Evolutionary conservation across 2,329 filamentous ascomycete genomes (phyloP).

Genomic region (Cadophora malorum): DNA sequence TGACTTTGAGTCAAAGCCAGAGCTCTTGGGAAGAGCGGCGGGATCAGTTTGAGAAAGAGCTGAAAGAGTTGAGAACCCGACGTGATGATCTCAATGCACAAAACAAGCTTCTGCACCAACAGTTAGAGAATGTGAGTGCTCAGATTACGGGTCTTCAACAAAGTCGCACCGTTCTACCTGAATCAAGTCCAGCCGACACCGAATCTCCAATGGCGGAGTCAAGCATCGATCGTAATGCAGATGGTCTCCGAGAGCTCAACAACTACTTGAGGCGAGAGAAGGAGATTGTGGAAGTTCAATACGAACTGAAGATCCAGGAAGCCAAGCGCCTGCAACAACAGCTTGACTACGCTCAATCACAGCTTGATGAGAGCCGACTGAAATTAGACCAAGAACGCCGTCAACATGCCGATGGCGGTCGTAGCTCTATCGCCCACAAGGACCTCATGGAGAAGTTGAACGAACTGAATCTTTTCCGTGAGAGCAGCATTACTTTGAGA

Average conservation of each 20-base stretch:
- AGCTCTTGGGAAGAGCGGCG: constrained; percentile 86
- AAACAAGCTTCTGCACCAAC: constrained; percentile 88
- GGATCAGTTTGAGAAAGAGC: constrained; percentile 81
- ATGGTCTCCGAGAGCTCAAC: constrained; percentile 88
- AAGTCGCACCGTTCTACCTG: constrained; percentile 66
- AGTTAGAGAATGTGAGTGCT: constrained; percentile 80
- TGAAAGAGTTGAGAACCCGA: constrained; percentile 77
- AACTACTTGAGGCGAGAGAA: constrained; percentile 93
- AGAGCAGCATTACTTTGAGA: constrained; percentile 90
- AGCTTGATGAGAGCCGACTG: constrained; percentile 86
- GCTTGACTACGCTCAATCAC: constrained; percentile 82
- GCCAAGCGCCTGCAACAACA: constrained; percentile 88
- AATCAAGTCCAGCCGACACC: constrained; percentile 54
- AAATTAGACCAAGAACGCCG: constrained; percentile 91
- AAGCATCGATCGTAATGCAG: constrained; percentile 64
- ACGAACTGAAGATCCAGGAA: constrained; percentile 88
- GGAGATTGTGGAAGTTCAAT: constrained; percentile 97
- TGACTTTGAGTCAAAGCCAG: constrained; percentile 79
- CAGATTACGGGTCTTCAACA: constrained; percentile 84
- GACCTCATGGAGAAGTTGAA: constrained; percentile 95
- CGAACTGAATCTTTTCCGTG: constrained; percentile 93
- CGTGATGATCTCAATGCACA: constrained; percentile 87
- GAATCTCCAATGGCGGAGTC: constrained; percentile 45
- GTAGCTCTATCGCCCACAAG: constrained; percentile 79
- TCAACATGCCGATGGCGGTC: constrained; percentile 73